These are phyloP conservation scores for Chlamydomonas schloesseri DNA, from an alignment of 139 green algal genomes.

Conservation along the genomic window DNA sequence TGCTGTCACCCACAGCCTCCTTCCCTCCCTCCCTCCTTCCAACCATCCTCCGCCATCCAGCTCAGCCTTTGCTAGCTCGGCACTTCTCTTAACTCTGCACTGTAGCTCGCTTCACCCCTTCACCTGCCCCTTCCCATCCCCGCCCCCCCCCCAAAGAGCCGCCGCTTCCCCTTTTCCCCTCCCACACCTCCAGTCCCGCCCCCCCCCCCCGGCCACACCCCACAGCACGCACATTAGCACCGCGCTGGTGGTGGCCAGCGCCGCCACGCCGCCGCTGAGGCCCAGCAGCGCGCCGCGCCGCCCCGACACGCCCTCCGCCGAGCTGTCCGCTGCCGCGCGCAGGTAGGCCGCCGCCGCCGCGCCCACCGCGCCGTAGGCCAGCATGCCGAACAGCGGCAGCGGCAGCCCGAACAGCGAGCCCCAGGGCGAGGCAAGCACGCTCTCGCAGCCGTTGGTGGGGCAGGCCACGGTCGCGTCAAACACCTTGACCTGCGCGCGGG, in stretches of 20 bases:
- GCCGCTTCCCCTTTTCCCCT: too few relatives aligned
- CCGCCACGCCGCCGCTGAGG: slow-evolving; percentile 61
- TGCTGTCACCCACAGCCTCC: too few relatives aligned
- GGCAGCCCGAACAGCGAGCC: slow-evolving; percentile 80
- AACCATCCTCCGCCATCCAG: too few relatives aligned
- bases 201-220: too few relatives aligned
- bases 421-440: slow-evolving; percentile 82
- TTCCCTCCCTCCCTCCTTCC: too few relatives aligned
- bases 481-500: slow-evolving; percentile 74
- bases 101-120: too few relatives aligned
- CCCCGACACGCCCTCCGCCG: neutral
- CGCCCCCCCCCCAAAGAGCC: neutral
- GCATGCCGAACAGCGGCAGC: slow-evolving; percentile 74
- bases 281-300: neutral
- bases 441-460: slow-evolving; percentile 76
- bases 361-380: slow-evolving; percentile 75
- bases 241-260: slow-evolving; percentile 75
- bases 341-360: slow-evolving; percentile 44
- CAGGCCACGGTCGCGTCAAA: slow-evolving; percentile 68
- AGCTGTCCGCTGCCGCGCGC: neutral
- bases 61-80: too few relatives aligned
- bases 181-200: neutral
- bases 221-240: slow-evolving; percentile 87
- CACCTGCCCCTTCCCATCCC: too few relatives aligned
- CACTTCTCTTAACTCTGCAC: too few relatives aligned